Evolutionary conservation across 2,329 filamentous ascomycete genomes (phyloP).

Genomic region (Phialophora macrospora): DNA sequence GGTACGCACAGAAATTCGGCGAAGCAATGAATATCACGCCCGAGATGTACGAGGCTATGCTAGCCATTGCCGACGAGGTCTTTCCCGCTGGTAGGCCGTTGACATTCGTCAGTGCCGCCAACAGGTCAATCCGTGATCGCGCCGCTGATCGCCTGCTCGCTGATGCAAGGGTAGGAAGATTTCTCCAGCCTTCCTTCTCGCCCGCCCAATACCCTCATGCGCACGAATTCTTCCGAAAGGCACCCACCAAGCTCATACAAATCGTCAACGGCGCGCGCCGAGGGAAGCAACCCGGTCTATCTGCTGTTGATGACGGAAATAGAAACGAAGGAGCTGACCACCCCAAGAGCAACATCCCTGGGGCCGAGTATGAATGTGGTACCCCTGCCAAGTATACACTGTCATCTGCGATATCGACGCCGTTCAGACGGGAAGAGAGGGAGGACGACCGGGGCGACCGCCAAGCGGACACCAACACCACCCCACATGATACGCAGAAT

Average conservation of each 20-base stretch:
- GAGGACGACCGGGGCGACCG: not conserved
- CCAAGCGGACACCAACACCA: not conserved
- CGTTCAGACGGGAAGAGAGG: not conserved
- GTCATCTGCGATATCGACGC: not conserved
- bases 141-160: not conserved
- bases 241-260: not conserved
- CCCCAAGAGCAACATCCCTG: not conserved
- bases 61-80: not conserved
- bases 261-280: not conserved
- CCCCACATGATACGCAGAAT: not conserved
- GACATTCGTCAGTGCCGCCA: not conserved
- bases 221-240: constrained; percentile 8
- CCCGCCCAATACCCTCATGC: not conserved
- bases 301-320: not conserved
- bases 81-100: not conserved
- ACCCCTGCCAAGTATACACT: not conserved
- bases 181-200: constrained; percentile 4
- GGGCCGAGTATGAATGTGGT: not conserved
- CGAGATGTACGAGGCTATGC: not conserved
- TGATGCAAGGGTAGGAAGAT: not conserved
- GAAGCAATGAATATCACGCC: not conserved
- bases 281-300: not conserved
- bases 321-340: not conserved
- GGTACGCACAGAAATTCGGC: not conserved
- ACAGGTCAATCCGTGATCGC: not conserved